phyloP scores from a whole-genome alignment of 2,329 filamentous ascomycete genomes.

The Metarhizium rileyi region DNA sequence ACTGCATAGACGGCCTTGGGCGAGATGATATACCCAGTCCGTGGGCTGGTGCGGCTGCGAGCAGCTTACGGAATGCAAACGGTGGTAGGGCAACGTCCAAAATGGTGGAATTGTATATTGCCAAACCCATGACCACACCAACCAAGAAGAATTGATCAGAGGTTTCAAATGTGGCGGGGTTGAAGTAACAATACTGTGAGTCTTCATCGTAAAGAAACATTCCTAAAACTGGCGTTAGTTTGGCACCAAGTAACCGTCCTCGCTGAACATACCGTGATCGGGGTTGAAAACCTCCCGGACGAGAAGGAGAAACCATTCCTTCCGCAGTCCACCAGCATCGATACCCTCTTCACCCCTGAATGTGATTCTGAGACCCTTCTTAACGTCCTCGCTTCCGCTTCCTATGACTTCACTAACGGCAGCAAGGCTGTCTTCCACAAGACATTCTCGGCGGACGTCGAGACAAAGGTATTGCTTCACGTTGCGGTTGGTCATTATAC shows the following conservation, averaged over 20 bases:
- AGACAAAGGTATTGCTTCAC: conserved; percentile 72
- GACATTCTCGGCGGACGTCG: conserved; percentile 69
- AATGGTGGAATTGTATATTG: conserved; percentile 93
- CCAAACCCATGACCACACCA: conserved; percentile 76
- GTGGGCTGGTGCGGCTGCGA: conserved; percentile 62
- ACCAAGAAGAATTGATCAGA: conserved; percentile 89
- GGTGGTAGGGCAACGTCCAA: conserved; percentile 80
- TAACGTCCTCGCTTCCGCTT: conserved; percentile 72
- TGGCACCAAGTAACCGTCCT: not conserved
- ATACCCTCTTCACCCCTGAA: conserved; percentile 86
- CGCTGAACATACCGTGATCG: conserved; percentile 58
- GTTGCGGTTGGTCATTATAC: conserved; percentile 64
- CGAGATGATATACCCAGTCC: conserved; percentile 44
- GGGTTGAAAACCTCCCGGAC: conserved; percentile 87
- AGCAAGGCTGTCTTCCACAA: conserved; percentile 80
- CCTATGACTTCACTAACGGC: conserved; percentile 79
- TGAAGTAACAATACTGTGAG: conserved; percentile 87
- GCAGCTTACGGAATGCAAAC: conserved; percentile 80
- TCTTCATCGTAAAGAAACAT: conserved; percentile 90
- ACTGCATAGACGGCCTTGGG: conserved; percentile 54
- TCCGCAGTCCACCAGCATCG: conserved; percentile 79
- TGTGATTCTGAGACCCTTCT: conserved; percentile 78
- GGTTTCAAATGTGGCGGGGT: conserved; percentile 79
- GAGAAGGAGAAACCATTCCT: conserved; percentile 89
- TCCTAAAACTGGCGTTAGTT: conserved; percentile 41